Evolutionary conservation across 441 rosid species (phyloP), one percentile per base, ranked within the genome.

Genomic region (Daphne laureola): DNA sequence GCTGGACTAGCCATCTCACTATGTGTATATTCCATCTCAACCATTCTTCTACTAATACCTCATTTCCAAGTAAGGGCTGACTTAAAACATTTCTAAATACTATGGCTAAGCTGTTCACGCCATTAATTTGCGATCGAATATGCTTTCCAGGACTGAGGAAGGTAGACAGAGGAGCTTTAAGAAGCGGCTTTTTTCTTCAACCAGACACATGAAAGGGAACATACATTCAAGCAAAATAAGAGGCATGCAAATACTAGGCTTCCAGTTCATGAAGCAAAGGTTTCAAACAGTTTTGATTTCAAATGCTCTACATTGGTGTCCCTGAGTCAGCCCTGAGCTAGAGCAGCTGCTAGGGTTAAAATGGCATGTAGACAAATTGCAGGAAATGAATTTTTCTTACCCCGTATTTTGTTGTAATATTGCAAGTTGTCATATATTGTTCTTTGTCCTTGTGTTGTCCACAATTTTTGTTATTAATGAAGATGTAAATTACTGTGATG

Each of bases 41-140:
- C 85, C 69, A 64, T 89, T 75, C 78, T 89, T 78, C 82, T 89
- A 71, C 97, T 59, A 69, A 79, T 93, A 80, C 89, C 95, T 45
- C 84, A 67, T 58, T 64, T 65, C 50, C 25, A 54, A n/a, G 86
- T 84, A 74, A 78, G 82, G 53, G 15, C 59, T 21, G 52, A 21
- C n/a, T 43, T 31, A 2, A 5, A 31, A 31, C 38, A 31, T 9
- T 9, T 11, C 8, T 7, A 31, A 31, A 5, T 9, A n/a, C n/a
- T n/a, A 31, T 31, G 38, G 38, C 11, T 31, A 31, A 31, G 38
- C 38, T 31, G 38, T 31, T 5, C 38, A 31, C 38, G 2, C 8
- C 38, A 31, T 31, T 31, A 11, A 31, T 31, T 31, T 31, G 38
- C 43, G 13, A 11, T 51, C 9, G 38, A 51, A 35, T 51, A 40